phyloP scores from a whole-genome alignment of 805 yeast species.

The Cyberlindnera samutprakarnensis region DNA sequence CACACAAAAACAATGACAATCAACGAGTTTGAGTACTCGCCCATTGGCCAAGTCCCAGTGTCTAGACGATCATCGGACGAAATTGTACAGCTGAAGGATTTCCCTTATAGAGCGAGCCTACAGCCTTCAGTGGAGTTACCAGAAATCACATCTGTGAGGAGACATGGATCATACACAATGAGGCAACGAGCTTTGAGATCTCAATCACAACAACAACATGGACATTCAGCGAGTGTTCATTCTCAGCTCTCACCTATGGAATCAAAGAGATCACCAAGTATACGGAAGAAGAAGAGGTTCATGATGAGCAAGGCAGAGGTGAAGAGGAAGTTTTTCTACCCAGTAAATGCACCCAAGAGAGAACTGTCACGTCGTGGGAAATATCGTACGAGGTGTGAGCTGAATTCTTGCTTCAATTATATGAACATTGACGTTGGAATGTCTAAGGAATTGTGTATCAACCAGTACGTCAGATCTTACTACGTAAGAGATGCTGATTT shows the following conservation, averaged over 20 bases:
- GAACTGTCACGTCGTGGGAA: conserved; percentile 17
- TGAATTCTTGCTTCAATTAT: conserved; percentile 18
- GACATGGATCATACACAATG: conserved; percentile 2
- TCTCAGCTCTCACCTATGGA: conserved; percentile 9
- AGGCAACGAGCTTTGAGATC: conserved; percentile 5
- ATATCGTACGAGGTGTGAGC: conserved; percentile 17
- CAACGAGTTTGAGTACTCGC: conserved; percentile 1
- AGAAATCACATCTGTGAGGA: not conserved
- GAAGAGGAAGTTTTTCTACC: conserved; percentile 15
- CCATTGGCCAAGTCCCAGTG: no score
- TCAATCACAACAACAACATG: no score
- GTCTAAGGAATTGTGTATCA: conserved; percentile 16
- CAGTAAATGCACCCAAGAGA: conserved; percentile 20
- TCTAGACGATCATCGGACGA: no score
- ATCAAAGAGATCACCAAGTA: conserved; percentile 11
- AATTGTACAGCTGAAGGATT: no score
- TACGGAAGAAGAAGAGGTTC: conserved; percentile 13
- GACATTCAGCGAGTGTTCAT: conserved; percentile 17
- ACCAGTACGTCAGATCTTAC: conserved; percentile 12
- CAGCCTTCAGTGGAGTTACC: conserved; percentile 4
- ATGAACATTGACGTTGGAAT: conserved; percentile 17
- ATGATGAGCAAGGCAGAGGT: conserved; percentile 18
- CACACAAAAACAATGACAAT: not conserved
- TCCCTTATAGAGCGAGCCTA: conserved; percentile 5
- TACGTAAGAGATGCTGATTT: conserved; percentile 7